Base-by-base conservation (phyloP, 345 rosid genomes). In the Acer yangbiense region DNA sequence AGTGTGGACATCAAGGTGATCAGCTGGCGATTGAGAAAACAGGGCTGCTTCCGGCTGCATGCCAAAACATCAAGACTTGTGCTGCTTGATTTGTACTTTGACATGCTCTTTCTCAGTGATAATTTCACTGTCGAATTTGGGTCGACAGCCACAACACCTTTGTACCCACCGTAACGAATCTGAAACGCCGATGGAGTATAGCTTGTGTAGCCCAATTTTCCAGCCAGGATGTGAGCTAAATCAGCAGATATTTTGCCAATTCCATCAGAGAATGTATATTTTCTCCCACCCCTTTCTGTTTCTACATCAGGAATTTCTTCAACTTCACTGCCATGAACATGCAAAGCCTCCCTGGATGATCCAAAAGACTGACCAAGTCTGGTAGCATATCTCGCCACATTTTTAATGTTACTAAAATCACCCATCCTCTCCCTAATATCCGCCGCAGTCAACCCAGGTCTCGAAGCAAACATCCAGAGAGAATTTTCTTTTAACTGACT, bases 131-230 rank as follows among this genome's bases (percentile, higher is more conserved):
- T 17, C 7, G 86, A 88, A 63, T 78, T 82, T 18, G 88, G 90
- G 77, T 88, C 87, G 14, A 84, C 76, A 12, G 88, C 88, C 68
- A 85, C 90, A 58, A 88, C 88, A 9, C 90, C 90, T 85, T 88
- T 85, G 64, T 71, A 85, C 35, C 90, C 90, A n/a, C 82, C 87
- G 80, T 87, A 87, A 20, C 90, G 79, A 76, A 87, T 87, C 71
- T 85, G 90, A 77, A 87, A 87, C 1, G 90, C 88, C 7, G 87
- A 83, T 55, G 88, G 88, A 20, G 48, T 27, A 29, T 70, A 76
- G 4, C 73, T 76, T 46, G 81, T 80, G 25, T 68, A 74, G 65
- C 80, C 66, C 71, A 88, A 88, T 78, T 88, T 88, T 54, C 13
- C 75, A 39, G 88, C 85, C 43, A 83, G 86, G 63, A 23, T 62